These are phyloP conservation scores for Crithidia acanthocephali DNA, from an alignment of 208 protist genomes.

Conservation along the genomic window DNA sequence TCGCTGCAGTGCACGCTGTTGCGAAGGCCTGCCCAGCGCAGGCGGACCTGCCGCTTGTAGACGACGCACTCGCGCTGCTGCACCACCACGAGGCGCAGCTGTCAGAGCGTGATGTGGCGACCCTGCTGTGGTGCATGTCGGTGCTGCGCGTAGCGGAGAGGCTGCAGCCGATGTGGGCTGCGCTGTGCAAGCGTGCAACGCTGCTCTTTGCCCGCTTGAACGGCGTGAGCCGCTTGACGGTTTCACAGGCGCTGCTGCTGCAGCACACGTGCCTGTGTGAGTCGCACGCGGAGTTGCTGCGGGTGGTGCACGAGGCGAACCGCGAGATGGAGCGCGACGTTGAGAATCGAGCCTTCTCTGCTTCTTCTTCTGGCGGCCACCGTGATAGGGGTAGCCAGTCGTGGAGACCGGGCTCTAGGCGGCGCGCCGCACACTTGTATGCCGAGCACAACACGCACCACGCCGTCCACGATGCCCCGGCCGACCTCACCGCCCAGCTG, in stretches of 20 bases:
- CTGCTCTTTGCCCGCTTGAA: constrained; percentile 49
- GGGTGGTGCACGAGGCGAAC: constrained; percentile 1
- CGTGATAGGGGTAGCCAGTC: neutral
- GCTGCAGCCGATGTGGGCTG: constrained; percentile 50
- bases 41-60: constrained; percentile 31
- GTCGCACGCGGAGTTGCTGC: constrained; percentile 33
- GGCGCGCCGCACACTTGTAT: neutral
- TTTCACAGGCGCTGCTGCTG: constrained; percentile 62
- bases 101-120: constrained; percentile 44
- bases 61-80: constrained; percentile 46
- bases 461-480: neutral
- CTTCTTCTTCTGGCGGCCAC: neutral
- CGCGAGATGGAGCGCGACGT: neutral
- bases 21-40: constrained; percentile 44
- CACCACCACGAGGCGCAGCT: constrained; percentile 52
- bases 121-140: constrained; percentile 70
- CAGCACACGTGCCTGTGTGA: constrained; percentile 29
- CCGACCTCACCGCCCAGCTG: constrained; percentile 19
- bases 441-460: neutral
- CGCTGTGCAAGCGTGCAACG: constrained; percentile 51
- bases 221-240: constrained; percentile 37
- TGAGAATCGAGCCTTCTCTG: neutral
- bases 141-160: constrained; percentile 29
- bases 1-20: constrained; percentile 58
- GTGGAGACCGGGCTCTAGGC: neutral